These are phyloP conservation scores for Penicillium concentricum DNA, from an alignment of 2,329 filamentous ascomycete species.

Conservation along the genomic window DNA sequence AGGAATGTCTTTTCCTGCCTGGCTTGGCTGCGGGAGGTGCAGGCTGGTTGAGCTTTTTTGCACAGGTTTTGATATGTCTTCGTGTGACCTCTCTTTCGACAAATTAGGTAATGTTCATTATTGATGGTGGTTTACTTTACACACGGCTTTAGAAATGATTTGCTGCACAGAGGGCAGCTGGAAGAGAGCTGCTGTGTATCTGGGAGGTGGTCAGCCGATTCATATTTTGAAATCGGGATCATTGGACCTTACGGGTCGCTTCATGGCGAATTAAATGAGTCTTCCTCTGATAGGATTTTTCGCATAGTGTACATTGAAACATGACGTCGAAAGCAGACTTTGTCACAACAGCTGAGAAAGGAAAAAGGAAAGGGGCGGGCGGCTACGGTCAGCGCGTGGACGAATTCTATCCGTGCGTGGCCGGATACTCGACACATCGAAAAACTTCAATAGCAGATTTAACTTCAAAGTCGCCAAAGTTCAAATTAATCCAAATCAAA, in stretches of 20 bases:
- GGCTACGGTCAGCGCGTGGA: neutral
- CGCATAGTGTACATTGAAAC: constrained; percentile 30
- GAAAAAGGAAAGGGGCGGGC: neutral
- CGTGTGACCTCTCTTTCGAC: constrained; percentile 28
- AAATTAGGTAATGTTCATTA: neutral
- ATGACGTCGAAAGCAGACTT: constrained; percentile 10
- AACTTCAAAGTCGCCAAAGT: too few species aligned
- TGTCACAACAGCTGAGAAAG: neutral
- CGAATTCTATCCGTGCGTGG: neutral
- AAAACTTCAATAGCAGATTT: neutral
- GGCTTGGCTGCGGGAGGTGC: constrained; percentile 27
- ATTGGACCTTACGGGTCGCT: constrained; percentile 24
- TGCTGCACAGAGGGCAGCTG: constrained; percentile 31
- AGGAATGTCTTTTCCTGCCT: constrained; percentile 32
- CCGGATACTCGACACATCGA: neutral
- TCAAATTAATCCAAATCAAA: neutral
- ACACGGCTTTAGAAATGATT: constrained; percentile 31
- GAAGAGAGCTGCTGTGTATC: constrained; percentile 26
- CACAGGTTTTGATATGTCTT: constrained; percentile 31
- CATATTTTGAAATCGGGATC: neutral
- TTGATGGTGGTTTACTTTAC: neutral
- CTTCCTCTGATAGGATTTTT: constrained; percentile 32
- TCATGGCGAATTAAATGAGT: constrained; percentile 31
- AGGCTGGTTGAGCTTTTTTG: constrained; percentile 30
- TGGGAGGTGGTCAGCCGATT: constrained; percentile 13